Conservation (phyloP, 257 asterid species). For the Mentha longifolia region DNA sequence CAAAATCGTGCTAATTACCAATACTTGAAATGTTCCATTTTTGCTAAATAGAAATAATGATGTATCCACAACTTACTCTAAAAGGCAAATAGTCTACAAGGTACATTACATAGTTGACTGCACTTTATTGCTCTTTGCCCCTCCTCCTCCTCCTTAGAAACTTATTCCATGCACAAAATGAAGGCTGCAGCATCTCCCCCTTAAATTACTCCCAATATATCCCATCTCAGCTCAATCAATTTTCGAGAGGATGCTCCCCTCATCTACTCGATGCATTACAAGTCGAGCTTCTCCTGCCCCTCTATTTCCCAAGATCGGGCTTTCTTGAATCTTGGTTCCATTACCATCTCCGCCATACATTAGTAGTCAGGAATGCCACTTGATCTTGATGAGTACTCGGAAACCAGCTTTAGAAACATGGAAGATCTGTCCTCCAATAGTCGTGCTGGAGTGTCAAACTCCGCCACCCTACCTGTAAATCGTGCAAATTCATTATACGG, state of each 20-base stretch:
- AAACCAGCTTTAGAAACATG: conserved; percentile 92
- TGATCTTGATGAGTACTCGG: conserved; percentile 87
- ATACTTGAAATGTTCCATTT: no score
- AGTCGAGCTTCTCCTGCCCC: conserved; percentile 14
- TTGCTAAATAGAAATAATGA: not conserved
- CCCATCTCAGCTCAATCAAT: conserved; percentile 17
- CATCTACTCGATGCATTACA: conserved; percentile 26
- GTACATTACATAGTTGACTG: conserved; percentile 43
- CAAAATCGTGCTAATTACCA: no score
- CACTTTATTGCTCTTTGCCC: conserved; percentile 46
- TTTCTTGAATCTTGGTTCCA: conserved; percentile 26
- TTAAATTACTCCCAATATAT: not conserved
- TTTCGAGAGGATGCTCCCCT: conserved; percentile 8
- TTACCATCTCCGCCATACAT: conserved; percentile 18
- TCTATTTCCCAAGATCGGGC: conserved; percentile 19
- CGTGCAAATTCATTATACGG: not conserved
- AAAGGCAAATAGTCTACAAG: conserved; percentile 19
- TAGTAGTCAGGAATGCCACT: conserved; percentile 56
- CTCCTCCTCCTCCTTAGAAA: conserved; percentile 33
- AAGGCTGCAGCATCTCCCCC: conserved; percentile 26
- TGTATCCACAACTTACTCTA: conserved; percentile 21
- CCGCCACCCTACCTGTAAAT: conserved; percentile 90
- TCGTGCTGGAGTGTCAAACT: conserved; percentile 84
- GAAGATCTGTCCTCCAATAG: conserved; percentile 94
- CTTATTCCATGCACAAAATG: conserved; percentile 37